Base-by-base conservation (phyloP, 2,329 filamentous ascomycete genomes). In the Rugonectria rugulosa region DNA sequence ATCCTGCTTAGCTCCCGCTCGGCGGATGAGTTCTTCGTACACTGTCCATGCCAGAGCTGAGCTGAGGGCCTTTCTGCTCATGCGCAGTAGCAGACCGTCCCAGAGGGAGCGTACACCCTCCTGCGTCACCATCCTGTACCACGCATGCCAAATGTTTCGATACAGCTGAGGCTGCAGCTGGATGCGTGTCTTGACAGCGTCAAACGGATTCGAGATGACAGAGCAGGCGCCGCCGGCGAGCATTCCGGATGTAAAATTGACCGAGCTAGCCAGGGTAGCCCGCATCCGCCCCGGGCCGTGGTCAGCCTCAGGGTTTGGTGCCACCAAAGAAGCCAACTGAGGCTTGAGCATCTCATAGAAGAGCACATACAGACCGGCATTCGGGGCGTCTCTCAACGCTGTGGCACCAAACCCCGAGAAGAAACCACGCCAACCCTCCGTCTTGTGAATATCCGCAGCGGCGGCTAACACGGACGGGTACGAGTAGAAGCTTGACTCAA, bases 41-140 rank as follows among this genome's bases (percentile, higher is more conserved):
- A 97, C 81, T 9, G 94, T 98, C 95, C 95, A 99, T 7, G 94
- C 94, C 64, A 98, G 80, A n/a, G 95, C 95, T 47, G 90, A 94
- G 73, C 93, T 97, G 38, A 97, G 76, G 5, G 92, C 94, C 74
- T 99, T 99, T 64, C 95, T 83, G 40, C 88, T 90, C 81, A 98
- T 96, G 53, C 95, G 84, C 63, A 99, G 78, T 2, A 85, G 91
- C 52, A 99, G 75, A 1, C 95, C 95, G 72, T 95, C 90, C 75
- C 95, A 93, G 54, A 99, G 80, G 57, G 90, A 90, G 49, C 88
- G 82, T 17, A 90, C 65, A 0, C 94, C 94, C 61, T 97, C 94
- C 66, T 96, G 89, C 2, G 77, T 75, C 4, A 98, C 72, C 89
- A 99, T 97, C 70, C 87, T 82, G 67, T 80, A 83, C 34, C 83